phyloP scores from a whole-genome alignment of 352 stramenopile species.

The Discostella stelligera region DNA sequence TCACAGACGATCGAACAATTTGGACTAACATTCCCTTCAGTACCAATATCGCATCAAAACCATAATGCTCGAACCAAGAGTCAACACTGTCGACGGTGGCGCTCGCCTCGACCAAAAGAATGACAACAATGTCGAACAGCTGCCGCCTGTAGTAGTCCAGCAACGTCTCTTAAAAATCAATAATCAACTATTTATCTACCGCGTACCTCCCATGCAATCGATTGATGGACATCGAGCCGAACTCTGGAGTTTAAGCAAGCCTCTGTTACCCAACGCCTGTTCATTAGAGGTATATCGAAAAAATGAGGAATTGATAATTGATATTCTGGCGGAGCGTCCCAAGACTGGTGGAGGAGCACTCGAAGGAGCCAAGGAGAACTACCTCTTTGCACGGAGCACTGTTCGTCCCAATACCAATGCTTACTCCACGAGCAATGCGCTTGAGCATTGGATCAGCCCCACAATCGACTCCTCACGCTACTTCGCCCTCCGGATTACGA shows the following conservation, averaged over 20 bases:
- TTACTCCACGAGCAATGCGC: slow-evolving; percentile 8
- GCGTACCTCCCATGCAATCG: slow-evolving; percentile 61
- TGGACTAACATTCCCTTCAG: not conserved
- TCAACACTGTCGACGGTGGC: not conserved
- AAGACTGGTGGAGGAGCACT: slow-evolving; percentile 26
- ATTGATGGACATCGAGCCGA: slow-evolving; percentile 55
- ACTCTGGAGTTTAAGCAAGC: slow-evolving; percentile 73
- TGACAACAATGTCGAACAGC: slow-evolving; percentile 22
- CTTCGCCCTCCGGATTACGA: slow-evolving; percentile 57
- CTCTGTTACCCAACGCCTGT: slow-evolving; percentile 55
- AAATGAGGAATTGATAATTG: slow-evolving; percentile 35
- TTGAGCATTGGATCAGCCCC: slow-evolving; percentile 54
- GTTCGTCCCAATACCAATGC: slow-evolving; percentile 13
- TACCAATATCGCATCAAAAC: not conserved
- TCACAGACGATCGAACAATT: not conserved
- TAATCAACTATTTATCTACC: slow-evolving; percentile 75
- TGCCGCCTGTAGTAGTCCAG: slow-evolving; percentile 29
- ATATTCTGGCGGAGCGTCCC: slow-evolving; percentile 41
- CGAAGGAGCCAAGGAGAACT: slow-evolving; percentile 21
- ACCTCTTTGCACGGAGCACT: slow-evolving; percentile 37
- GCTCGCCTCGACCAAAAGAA: not conserved
- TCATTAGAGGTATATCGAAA: slow-evolving; percentile 56
- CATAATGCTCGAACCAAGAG: not conserved
- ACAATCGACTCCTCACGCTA: slow-evolving; percentile 75
- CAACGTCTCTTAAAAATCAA: slow-evolving; percentile 66